phyloP scores from a whole-genome alignment of 768 basidiomycete species.

The Tubosaeta sp. region DNA sequence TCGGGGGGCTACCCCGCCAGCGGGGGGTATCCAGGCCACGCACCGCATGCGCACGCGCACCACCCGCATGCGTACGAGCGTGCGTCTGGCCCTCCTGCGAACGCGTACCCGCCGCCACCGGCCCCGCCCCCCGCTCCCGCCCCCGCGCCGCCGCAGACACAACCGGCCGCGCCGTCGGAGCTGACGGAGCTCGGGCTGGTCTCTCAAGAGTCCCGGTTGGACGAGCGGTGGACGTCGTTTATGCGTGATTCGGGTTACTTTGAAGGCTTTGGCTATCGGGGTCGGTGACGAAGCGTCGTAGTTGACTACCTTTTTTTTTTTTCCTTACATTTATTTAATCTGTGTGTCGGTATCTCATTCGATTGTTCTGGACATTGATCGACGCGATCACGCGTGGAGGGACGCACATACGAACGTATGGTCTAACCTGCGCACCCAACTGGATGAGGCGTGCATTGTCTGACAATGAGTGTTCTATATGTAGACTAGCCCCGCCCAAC shows the following conservation, averaged over 20 bases:
- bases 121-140: background rate
- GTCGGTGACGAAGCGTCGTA: constrained; percentile 14
- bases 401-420: too few relatives aligned
- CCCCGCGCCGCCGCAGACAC: background rate
- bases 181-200: constrained; percentile 60
- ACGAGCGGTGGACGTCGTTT: constrained; percentile 58
- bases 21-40: background rate
- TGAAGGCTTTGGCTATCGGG: constrained; percentile 31
- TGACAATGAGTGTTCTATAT: too few relatives aligned
- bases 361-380: too few relatives aligned
- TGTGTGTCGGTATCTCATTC: too few relatives aligned
- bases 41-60: background rate
- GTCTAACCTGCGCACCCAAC: too few relatives aligned
- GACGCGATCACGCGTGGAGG: too few relatives aligned
- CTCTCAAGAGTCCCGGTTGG: constrained; percentile 48
- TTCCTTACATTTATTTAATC: too few relatives aligned
- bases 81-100: constrained; percentile 2
- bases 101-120: background rate
- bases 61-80: constrained; percentile 15
- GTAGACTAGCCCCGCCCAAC: too few relatives aligned
- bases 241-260: constrained; percentile 54
- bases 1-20: constrained; percentile 8
- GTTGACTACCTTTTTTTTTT: too few relatives aligned
- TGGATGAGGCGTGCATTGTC: too few relatives aligned
- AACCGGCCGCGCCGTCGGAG: constrained; percentile 33